These are phyloP conservation scores for Colletotrichum gigasporum DNA, from an alignment of 2,329 filamentous ascomycete genomes.

Conservation along the genomic window DNA sequence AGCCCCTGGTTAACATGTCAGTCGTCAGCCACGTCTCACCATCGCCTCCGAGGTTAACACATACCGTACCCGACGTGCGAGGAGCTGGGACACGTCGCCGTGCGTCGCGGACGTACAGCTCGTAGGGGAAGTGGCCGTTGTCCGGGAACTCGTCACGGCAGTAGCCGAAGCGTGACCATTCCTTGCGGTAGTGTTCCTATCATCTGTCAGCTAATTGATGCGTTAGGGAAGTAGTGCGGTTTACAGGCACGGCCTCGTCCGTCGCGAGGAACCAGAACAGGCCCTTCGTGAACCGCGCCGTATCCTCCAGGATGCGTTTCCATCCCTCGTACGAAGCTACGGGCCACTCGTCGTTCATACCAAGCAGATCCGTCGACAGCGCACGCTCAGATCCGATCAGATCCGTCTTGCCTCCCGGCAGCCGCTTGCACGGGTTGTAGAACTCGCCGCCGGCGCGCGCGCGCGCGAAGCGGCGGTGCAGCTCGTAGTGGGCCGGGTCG, in stretches of 20 bases:
- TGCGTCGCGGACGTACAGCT: conserved; percentile 40
- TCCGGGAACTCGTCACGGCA: conserved; percentile 38
- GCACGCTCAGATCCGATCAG: conserved; percentile 32
- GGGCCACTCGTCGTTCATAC: conserved; percentile 34
- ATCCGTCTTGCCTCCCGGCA: conserved; percentile 32
- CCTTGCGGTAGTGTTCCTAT: conserved; percentile 27
- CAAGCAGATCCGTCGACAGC: conserved; percentile 36
- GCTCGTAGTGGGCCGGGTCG: conserved; percentile 32
- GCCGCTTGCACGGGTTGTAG: conserved; percentile 24
- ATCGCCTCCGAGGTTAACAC: not conserved
- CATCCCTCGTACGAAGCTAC: conserved; percentile 24
- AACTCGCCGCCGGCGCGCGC: conserved; percentile 15
- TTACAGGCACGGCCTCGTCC: conserved; percentile 25
- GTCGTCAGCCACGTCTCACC: not conserved
- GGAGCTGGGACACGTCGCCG: conserved; percentile 29
- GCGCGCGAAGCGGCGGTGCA: conserved; percentile 24
- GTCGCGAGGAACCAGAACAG: conserved; percentile 34
- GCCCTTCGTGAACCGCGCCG: conserved; percentile 32
- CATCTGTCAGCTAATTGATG: not conserved
- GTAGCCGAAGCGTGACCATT: conserved; percentile 37
- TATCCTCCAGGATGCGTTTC: conserved; percentile 19
- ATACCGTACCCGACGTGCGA: conserved; percentile 30
- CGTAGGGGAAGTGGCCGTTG: conserved; percentile 38
- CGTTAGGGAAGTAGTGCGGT: not conserved
- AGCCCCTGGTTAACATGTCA: conserved; percentile 1